Conservation (phyloP, 768 basidiomycete species). For the Rhizopogon vinicolor region DNA sequence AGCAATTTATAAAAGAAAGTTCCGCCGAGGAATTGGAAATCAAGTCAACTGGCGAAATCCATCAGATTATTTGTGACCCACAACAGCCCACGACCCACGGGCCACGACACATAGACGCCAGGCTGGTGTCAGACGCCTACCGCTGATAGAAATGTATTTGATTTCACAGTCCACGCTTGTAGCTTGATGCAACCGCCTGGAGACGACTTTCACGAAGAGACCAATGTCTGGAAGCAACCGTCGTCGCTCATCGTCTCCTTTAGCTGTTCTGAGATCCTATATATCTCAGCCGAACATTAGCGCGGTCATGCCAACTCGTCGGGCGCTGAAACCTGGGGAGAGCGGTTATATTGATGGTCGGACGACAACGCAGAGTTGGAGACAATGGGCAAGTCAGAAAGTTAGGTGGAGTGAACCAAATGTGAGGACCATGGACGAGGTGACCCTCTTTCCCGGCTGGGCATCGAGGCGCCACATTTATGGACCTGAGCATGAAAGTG, state of each 20-base stretch:
- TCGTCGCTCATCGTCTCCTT: constrained; percentile 26
- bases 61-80: constrained; percentile 8
- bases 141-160: background rate
- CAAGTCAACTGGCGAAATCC: background rate
- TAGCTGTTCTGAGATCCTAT: constrained; percentile 44
- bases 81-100: background rate
- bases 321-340: constrained; percentile 15
- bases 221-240: constrained; percentile 18
- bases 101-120: background rate
- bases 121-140: background rate
- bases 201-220: constrained; percentile 1
- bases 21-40: background rate
- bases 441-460: constrained; percentile 80
- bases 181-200: background rate
- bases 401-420: constrained; percentile 28
- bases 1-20: background rate
- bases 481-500: constrained; percentile 23
- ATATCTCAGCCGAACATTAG: constrained; percentile 40
- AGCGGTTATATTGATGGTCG: constrained; percentile 15
- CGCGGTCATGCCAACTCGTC: constrained; percentile 16
- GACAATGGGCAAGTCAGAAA: constrained; percentile 62
- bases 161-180: background rate
- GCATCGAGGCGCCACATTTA: constrained; percentile 49
- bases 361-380: constrained; percentile 41
- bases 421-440: constrained; percentile 34